Conservation (phyloP, 441 rosid species). For the Rhodomyrtus psidioides region DNA sequence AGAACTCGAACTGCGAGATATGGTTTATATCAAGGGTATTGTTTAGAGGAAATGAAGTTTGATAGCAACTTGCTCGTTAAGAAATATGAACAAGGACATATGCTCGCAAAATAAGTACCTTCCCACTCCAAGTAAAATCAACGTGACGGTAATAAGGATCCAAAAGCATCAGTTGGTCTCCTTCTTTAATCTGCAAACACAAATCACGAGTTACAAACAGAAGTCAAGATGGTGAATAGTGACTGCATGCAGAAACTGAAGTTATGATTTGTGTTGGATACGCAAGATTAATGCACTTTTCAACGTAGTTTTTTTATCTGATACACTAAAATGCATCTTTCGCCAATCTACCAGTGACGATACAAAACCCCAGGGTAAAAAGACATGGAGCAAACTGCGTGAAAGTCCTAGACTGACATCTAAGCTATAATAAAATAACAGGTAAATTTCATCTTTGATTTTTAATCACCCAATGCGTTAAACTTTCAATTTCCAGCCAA, state of each 20-base stretch:
- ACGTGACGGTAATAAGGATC: conserved; percentile 34
- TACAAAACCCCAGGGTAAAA: neutral
- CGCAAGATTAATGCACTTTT: neutral
- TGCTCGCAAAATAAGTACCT: conserved; percentile 22
- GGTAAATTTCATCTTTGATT: neutral
- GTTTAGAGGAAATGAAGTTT: neutral
- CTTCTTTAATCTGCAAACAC: conserved; percentile 56
- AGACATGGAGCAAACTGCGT: neutral
- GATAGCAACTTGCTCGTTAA: neutral
- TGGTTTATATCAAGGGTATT: neutral
- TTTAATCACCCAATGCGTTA: neutral
- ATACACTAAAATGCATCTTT: neutral
- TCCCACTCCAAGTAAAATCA: conserved; percentile 53
- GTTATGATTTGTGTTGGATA: neutral
- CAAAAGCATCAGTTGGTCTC: conserved; percentile 42
- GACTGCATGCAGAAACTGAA: neutral
- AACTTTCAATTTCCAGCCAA: neutral
- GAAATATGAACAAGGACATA: neutral
- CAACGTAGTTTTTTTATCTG: neutral
- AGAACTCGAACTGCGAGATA: neutral
- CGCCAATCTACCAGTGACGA: neutral
- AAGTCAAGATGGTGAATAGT: neutral
- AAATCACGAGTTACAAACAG: neutral
- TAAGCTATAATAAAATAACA: neutral
- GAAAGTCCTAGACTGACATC: neutral